Evolutionary conservation across 177 flowering plant genomes (phyloP).

Genomic region (Vitis hybrid): DNA sequence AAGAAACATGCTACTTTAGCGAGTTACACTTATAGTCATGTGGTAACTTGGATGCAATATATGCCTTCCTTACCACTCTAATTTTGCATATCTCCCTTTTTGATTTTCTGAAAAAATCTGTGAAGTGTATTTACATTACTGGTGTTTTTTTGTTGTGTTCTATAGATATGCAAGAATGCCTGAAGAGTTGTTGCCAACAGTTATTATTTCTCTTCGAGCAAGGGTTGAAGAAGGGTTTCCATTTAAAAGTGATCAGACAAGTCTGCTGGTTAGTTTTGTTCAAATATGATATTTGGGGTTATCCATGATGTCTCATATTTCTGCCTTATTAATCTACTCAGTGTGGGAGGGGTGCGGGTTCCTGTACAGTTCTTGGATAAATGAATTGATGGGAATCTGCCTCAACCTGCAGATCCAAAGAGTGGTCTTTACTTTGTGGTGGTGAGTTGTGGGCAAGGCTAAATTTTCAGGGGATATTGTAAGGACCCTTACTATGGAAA

Average conservation of each 20-base stretch:
- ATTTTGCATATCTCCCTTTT: constrained; percentile 4
- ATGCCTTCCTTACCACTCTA: background rate
- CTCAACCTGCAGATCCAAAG: too few species aligned
- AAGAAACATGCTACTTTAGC: background rate
- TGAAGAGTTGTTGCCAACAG: constrained; percentile 60
- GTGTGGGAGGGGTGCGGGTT: too few species aligned
- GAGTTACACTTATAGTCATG: background rate
- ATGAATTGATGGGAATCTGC: too few species aligned
- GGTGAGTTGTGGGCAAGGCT: too few species aligned
- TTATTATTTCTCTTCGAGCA: constrained; percentile 46
- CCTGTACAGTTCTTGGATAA: too few species aligned
- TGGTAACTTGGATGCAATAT: background rate
- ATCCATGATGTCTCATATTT: background rate
- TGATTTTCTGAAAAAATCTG: background rate
- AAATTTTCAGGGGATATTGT: too few species aligned
- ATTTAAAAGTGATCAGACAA: constrained; percentile 59
- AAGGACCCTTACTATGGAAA: too few species aligned
- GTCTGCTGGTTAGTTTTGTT: constrained; percentile 64
- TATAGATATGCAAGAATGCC: constrained; percentile 91
- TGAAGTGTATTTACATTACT: background rate
- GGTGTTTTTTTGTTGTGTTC: constrained; percentile 5
- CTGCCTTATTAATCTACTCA: too few species aligned
- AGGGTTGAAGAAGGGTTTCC: constrained; percentile 54
- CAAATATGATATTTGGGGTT: constrained; percentile 6
- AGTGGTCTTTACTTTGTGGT: too few species aligned